Evolutionary conservation across 768 basidiomycete species (phyloP), one percentile per base, ranked within the genome.

Genomic region (Xerocomus brunneocitrinus): DNA sequence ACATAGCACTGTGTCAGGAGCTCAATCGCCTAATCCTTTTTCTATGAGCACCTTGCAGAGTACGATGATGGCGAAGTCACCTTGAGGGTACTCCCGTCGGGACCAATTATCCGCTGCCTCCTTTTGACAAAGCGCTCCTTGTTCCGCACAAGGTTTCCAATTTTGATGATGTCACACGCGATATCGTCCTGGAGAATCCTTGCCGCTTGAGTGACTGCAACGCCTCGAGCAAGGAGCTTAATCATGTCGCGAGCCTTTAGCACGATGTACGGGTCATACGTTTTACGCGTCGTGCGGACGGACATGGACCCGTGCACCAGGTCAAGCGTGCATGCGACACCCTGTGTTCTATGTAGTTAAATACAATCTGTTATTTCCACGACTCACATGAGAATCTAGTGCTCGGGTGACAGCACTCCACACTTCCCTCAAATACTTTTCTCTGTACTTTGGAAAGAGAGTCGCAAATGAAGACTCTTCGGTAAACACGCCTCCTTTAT

Each of bases 391-490:
- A 14, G 82, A 58, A 40, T 98, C 94, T 45, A 99, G 71, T 10
- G 90, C 82, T 53, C 80, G 79, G 0, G 94, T 95, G 10, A 95
- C 90, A 2, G 86, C 87, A 59, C 88, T 85, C 97, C 97, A 99
- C 47, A 89, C 86, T 69, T 98, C 93, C 41, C 93, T 82, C 46
- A 99, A 74, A 65, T 98, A 98, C 65, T 89, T 93, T 80, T 99
- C 97, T 60, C 97, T 83, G 67, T 98, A 98, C 71, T 97, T 98
- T 12, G 97, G 97, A 71, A 99, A 99, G 9, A 99, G 81, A 1
- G 97, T 95, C 9, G 95, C 95, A 64, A 98, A 99, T 0, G 93
- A 95, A 3, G 94, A 97, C 75, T 99, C 97, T 69, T 98, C 95
- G 2, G 84, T 79, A 73, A 99, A 93, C 2, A 89, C 76, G 0